phyloP scores from a whole-genome alignment of 1,284 basidiomycete species.

The Cryptococcus deneoformans region DNA sequence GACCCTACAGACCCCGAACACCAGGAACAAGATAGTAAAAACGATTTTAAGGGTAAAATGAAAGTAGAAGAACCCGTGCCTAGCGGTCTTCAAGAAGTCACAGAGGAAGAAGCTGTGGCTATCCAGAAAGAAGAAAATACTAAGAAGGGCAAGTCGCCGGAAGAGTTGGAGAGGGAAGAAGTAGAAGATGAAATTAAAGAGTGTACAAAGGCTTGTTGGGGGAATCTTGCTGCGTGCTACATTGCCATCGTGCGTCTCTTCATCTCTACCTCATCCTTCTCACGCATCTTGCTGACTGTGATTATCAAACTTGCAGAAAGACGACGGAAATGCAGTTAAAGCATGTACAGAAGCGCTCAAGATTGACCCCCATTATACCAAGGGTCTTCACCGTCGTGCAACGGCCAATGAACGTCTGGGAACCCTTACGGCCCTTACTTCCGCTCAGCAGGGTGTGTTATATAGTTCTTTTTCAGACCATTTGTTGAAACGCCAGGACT shows the following conservation, averaged over 20 bases:
- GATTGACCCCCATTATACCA: slow-evolving; percentile 62
- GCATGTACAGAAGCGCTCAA: slow-evolving; percentile 40
- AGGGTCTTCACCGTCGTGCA: slow-evolving; percentile 84
- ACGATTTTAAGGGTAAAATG: neutral
- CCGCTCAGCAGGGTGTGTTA: slow-evolving; percentile 74
- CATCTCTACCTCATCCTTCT: neutral
- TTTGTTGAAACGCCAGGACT: no score
- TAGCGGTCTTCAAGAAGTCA: slow-evolving; percentile 38
- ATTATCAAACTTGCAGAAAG: slow-evolving; percentile 45
- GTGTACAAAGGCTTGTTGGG: slow-evolving; percentile 38
- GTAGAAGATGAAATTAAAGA: slow-evolving; percentile 28
- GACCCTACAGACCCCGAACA: no score
- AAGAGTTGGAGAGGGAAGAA: slow-evolving; percentile 18
- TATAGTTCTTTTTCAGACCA: no score
- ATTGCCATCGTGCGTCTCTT: slow-evolving; percentile 23
- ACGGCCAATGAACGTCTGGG: slow-evolving; percentile 73
- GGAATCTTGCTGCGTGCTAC: slow-evolving; percentile 43
- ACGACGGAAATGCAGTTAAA: slow-evolving; percentile 50
- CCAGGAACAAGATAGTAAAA: neutral
- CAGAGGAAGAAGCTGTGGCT: slow-evolving; percentile 38
- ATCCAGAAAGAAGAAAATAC: slow-evolving; percentile 20
- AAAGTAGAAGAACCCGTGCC: slow-evolving; percentile 2
- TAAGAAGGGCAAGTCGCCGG: neutral
- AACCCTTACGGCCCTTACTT: slow-evolving; percentile 75
- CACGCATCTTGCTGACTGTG: neutral